Conservation (phyloP, 2,329 filamentous ascomycete species). For the Fusarium lateritium region DNA sequence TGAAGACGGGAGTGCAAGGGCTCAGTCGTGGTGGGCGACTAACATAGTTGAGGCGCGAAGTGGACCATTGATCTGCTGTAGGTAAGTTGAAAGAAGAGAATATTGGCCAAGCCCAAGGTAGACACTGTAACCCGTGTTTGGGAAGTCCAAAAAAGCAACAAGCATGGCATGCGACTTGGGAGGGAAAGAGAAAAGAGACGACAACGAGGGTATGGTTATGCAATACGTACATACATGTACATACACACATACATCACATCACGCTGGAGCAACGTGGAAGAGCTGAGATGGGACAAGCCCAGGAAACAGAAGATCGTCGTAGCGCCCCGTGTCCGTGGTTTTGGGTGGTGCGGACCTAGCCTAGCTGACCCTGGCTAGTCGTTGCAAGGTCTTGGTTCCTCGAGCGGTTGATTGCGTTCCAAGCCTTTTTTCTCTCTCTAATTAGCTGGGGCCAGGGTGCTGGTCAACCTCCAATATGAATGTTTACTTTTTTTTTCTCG, state of each 20-base stretch:
- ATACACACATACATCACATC: not conserved
- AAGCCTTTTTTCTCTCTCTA: conserved; percentile 8
- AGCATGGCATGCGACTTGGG: conserved; percentile 30
- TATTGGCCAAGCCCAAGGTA: conserved; percentile 29
- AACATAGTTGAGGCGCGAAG: conserved; percentile 41
- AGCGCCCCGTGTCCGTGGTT: conserved; percentile 49
- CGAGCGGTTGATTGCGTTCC: conserved; percentile 33
- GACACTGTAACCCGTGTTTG: conserved; percentile 39
- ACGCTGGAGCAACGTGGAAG: conserved; percentile 11
- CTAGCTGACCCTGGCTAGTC: conserved; percentile 43
- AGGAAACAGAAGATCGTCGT: conserved; percentile 48
- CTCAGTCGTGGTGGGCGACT: conserved; percentile 36
- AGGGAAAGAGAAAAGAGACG: conserved; percentile 49
- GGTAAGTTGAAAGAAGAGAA: conserved; percentile 35
- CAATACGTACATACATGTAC: not conserved
- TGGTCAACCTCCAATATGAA: not conserved
- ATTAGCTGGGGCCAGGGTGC: conserved; percentile 21
- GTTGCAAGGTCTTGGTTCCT: conserved; percentile 36
- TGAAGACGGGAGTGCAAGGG: conserved; percentile 36
- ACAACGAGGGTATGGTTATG: conserved; percentile 26
- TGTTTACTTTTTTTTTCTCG: conserved; percentile 23
- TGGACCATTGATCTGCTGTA: conserved; percentile 39
- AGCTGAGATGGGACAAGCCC: conserved; percentile 38
- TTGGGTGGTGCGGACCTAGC: conserved; percentile 48
- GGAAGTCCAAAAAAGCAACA: conserved; percentile 47